phyloP scores from a whole-genome alignment of 768 basidiomycete species.

The Russula ochroleuca region DNA sequence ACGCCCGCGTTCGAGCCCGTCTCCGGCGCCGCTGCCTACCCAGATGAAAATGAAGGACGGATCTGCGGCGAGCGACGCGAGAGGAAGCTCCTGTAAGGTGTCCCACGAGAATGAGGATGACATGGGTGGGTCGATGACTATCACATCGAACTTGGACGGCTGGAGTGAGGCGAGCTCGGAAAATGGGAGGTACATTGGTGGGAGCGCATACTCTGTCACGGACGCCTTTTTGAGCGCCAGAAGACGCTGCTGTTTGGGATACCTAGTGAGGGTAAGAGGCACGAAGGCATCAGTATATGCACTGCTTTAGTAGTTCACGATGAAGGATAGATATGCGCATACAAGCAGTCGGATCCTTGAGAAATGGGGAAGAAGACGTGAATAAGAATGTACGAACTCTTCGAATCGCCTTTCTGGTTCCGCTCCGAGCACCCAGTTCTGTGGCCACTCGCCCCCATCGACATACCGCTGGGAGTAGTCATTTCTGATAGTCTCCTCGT shows the following conservation, averaged over 20 bases:
- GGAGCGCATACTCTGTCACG: slow-evolving; percentile 62
- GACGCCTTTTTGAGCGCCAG: slow-evolving; percentile 78
- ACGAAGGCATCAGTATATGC: slow-evolving; percentile 8
- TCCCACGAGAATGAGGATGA: slow-evolving; percentile 85
- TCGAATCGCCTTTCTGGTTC: slow-evolving; percentile 85
- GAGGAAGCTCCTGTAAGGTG: slow-evolving; percentile 72
- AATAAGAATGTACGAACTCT: slow-evolving; percentile 63
- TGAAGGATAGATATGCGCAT: neutral
- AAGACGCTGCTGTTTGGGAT: slow-evolving; percentile 88
- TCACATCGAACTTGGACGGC: slow-evolving; percentile 80
- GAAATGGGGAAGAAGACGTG: neutral
- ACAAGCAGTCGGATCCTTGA: neutral
- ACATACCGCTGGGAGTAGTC: slow-evolving; percentile 92
- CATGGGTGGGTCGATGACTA: slow-evolving; percentile 88
- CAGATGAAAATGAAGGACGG: slow-evolving; percentile 94
- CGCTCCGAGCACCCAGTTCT: slow-evolving; percentile 88
- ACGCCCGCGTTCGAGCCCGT: slow-evolving; percentile 86
- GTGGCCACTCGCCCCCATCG: slow-evolving; percentile 88
- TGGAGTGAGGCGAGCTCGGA: slow-evolving; percentile 53
- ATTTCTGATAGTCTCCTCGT: slow-evolving; percentile 95
- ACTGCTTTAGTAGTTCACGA: neutral
- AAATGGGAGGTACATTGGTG: slow-evolving; percentile 68
- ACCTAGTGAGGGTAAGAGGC: slow-evolving; percentile 47
- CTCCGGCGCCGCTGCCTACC: slow-evolving; percentile 89
- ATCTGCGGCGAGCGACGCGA: slow-evolving; percentile 80